Conservation (phyloP, 2,329 filamentous ascomycete genomes). For the Apiospora koreana region DNA sequence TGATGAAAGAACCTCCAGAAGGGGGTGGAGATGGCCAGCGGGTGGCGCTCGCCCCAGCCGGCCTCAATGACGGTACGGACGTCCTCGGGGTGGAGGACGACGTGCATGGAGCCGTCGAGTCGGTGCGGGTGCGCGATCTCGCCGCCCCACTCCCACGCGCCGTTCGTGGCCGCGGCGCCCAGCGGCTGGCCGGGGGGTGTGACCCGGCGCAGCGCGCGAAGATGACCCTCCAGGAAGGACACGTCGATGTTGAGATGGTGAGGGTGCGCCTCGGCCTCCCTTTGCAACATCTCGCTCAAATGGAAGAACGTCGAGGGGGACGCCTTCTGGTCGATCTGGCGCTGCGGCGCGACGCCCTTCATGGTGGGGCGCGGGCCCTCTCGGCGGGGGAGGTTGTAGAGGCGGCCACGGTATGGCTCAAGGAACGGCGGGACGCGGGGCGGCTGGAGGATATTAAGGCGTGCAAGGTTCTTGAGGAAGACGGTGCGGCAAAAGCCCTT, state of each 20-base stretch:
- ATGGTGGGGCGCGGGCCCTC: slow-evolving; percentile 12
- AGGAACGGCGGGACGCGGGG: slow-evolving; percentile 10
- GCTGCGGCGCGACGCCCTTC: slow-evolving; percentile 16
- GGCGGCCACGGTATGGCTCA: slow-evolving; percentile 15
- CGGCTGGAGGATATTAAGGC: slow-evolving; percentile 11
- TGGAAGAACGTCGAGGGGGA: slow-evolving; percentile 14
- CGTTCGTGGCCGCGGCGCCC: not conserved
- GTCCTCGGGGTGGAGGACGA: slow-evolving; percentile 59
- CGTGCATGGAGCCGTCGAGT: slow-evolving; percentile 53
- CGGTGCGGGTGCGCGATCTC: slow-evolving; percentile 17
- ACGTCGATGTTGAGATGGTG: slow-evolving; percentile 6
- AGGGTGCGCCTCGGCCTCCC: not conserved
- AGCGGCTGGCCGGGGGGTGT: not conserved
- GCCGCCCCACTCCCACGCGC: slow-evolving; percentile 8
- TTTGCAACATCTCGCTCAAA: slow-evolving; percentile 5
- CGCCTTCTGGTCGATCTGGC: slow-evolving; percentile 13
- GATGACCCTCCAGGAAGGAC: slow-evolving; percentile 15
- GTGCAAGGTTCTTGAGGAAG: slow-evolving; percentile 3
- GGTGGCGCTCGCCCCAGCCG: slow-evolving; percentile 60
- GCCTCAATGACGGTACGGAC: slow-evolving; percentile 52
- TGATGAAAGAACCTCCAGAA: slow-evolving; percentile 12
- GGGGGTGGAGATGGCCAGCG: slow-evolving; percentile 9
- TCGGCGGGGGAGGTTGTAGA: slow-evolving; percentile 12
- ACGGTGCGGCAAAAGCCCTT: slow-evolving; percentile 3
- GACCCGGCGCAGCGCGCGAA: not conserved